Conservation (phyloP, 441 rosid genomes). For the Populus hybrid region DNA sequence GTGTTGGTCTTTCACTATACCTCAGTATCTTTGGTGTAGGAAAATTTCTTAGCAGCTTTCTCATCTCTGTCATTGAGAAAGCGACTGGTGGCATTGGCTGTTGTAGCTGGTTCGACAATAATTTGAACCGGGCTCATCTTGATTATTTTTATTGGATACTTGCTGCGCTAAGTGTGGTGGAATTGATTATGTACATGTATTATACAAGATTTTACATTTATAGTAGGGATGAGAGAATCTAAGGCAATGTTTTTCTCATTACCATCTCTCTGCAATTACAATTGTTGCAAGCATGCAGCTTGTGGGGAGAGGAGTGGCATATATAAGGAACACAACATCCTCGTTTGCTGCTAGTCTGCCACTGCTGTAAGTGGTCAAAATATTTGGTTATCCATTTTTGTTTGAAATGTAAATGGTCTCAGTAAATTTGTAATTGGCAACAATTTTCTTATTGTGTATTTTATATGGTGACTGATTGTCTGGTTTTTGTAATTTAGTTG, state of each 20-base stretch:
- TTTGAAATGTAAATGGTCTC: too few relatives aligned
- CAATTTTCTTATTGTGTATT: too few relatives aligned
- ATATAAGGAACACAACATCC: too few relatives aligned
- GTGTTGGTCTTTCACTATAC: constrained; percentile 60
- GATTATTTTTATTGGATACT: constrained; percentile 73
- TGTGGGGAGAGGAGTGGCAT: too few relatives aligned
- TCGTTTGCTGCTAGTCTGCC: too few relatives aligned
- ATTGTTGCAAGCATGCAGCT: too few relatives aligned
- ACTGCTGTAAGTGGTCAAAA: too few relatives aligned
- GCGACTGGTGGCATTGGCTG: constrained; percentile 40
- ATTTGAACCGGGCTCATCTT: constrained; percentile 59
- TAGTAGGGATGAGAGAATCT: constrained; percentile 18
- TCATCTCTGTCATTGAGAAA: constrained; percentile 47
- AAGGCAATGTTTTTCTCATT: not conserved
- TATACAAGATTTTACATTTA: constrained; percentile 49
- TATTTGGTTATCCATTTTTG: too few relatives aligned
- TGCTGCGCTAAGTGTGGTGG: constrained; percentile 45
- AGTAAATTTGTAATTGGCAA: too few relatives aligned
- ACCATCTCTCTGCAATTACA: too few relatives aligned
- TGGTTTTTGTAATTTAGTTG: too few relatives aligned
- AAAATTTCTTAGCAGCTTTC: constrained; percentile 59
- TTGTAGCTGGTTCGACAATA: constrained; percentile 55
- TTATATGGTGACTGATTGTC: too few relatives aligned
- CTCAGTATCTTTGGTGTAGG: constrained; percentile 62
- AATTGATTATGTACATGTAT: constrained; percentile 35